phyloP scores from a whole-genome alignment of 176 grass and related monocot genomes.

The Juncus inflexus region DNA sequence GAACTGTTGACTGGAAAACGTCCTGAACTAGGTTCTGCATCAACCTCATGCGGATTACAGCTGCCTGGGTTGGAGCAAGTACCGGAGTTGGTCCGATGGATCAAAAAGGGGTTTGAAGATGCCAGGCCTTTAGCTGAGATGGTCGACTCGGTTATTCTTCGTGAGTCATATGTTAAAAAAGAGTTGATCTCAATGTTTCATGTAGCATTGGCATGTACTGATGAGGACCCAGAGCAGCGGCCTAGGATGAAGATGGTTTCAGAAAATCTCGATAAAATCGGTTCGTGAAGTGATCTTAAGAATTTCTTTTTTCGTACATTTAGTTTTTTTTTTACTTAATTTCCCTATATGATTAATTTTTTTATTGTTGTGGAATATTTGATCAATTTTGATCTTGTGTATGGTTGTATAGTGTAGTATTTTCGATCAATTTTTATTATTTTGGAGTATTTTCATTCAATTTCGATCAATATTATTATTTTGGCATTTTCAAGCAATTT shows the following conservation, averaged over 20 bases:
- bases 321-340: conserved; percentile 13
- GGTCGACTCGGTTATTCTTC: conserved; percentile 47
- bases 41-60: conserved; percentile 40
- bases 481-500: conserved; percentile 8
- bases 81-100: conserved; percentile 74
- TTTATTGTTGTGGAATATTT: conserved; percentile 12
- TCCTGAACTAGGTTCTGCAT: conserved; percentile 46
- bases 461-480: neutral
- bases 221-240: conserved; percentile 46
- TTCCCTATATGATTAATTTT: neutral
- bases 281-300: conserved; percentile 13
- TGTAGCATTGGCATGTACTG: conserved; percentile 63
- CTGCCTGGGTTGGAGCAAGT: conserved; percentile 37
- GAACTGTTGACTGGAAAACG: conserved; percentile 64
- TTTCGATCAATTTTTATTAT: neutral
- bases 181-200: conserved; percentile 76
- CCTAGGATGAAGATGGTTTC: conserved; percentile 74
- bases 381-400: conserved; percentile 30
- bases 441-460: neutral
- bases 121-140: conserved; percentile 49
- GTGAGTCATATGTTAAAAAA: conserved; percentile 53
- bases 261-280: conserved; percentile 73
- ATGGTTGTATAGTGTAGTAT: conserved; percentile 27
- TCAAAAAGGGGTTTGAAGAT: conserved; percentile 62
- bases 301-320: conserved; percentile 16